Evolutionary conservation across 352 stramenopile species (phyloP).

Genomic region (Globisporangium sylvaticum): DNA sequence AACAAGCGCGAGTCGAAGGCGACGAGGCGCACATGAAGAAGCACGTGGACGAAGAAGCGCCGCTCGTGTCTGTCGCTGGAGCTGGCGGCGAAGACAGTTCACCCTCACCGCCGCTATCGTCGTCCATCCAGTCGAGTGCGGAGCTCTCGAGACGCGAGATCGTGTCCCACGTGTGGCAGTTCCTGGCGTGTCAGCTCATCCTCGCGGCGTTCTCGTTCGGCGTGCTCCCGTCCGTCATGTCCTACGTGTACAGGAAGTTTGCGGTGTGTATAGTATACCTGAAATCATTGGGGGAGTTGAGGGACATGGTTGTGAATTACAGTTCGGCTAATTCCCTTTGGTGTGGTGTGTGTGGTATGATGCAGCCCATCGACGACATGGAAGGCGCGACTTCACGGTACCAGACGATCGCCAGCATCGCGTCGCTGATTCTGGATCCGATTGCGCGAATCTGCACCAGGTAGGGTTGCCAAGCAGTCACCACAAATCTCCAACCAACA

Average conservation of each 20-base stretch:
- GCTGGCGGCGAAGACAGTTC: neutral
- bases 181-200: conserved; percentile 46
- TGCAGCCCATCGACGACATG: conserved; percentile 29
- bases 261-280: conserved; percentile 28
- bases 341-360: neutral
- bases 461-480: conserved; percentile 8
- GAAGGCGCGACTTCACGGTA: conserved; percentile 40
- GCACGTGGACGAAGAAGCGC: conserved; percentile 24
- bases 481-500: neutral
- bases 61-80: conserved; percentile 13
- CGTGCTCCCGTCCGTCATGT: conserved; percentile 64
- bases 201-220: conserved; percentile 64
- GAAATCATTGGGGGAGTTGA: no score
- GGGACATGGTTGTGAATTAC: no score
- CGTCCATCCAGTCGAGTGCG: conserved; percentile 1
- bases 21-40: neutral
- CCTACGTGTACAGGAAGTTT: conserved; percentile 71
- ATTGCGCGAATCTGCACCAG: conserved; percentile 38
- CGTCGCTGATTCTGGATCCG: conserved; percentile 51
- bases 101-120: neutral
- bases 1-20: conserved; percentile 13
- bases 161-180: conserved; percentile 44
- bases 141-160: conserved; percentile 19
- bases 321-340: no score
- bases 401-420: conserved; percentile 52